Conservation (phyloP, 192 early-diverging fungal genomes). For the Coemansia sp. region DNA sequence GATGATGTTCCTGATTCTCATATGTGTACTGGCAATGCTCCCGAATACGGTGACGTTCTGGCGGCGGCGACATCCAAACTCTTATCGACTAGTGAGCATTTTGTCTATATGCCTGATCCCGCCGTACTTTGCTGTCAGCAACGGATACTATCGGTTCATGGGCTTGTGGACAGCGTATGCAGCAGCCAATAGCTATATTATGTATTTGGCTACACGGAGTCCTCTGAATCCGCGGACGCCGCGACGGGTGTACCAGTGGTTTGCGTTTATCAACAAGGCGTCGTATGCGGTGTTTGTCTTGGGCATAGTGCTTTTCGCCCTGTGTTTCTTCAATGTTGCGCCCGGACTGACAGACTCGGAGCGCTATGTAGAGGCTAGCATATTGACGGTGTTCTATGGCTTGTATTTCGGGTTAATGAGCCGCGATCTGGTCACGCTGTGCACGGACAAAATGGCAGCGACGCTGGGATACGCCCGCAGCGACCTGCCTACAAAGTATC, state of each 20-base stretch:
- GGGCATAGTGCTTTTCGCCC: conserved; percentile 30
- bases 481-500: conserved; percentile 38
- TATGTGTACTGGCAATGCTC: conserved; percentile 42
- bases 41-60: conserved; percentile 38
- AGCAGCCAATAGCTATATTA: conserved; percentile 30
- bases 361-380: conserved; percentile 23
- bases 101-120: conserved; percentile 50
- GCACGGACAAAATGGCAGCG: conserved; percentile 52
- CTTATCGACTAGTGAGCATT: conserved; percentile 46
- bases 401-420: conserved; percentile 56
- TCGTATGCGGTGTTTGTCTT: conserved; percentile 43
- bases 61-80: conserved; percentile 40
- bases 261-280: conserved; percentile 50
- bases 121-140: conserved; percentile 43
- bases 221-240: conserved; percentile 46
- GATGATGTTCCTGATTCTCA: conserved; percentile 46
- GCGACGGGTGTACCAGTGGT: conserved; percentile 54
- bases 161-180: conserved; percentile 37
- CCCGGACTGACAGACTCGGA: conserved; percentile 50
- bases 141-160: conserved; percentile 45
- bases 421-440: conserved; percentile 52
- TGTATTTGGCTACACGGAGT: conserved; percentile 42
- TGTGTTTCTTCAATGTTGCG: conserved; percentile 45
- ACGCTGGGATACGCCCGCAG: conserved; percentile 46
- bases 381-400: conserved; percentile 47